Evolutionary conservation across 2,329 filamentous ascomycete species (phyloP).

Genomic region (Corynespora cassiicola): DNA sequence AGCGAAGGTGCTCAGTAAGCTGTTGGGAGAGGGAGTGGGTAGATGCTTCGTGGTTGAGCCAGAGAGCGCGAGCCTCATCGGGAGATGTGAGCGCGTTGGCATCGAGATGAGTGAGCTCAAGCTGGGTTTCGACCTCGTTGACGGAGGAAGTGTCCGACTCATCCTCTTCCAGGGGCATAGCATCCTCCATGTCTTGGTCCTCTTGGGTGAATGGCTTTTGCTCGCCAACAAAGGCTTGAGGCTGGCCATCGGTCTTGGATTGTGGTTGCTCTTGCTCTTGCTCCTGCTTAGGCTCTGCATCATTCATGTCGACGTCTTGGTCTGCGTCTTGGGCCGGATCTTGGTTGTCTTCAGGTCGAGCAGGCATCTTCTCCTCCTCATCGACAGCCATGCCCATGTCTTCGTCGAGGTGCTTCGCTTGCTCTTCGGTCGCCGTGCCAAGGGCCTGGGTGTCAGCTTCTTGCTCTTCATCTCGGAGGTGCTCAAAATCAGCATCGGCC

Average conservation of each 20-base stretch:
- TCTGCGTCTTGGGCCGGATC: conserved; percentile 39
- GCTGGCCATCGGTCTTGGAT: conserved; percentile 37
- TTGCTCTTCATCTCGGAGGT: conserved; percentile 83
- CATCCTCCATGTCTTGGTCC: conserved; percentile 48
- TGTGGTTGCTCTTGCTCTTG: conserved; percentile 33
- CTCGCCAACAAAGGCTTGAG: conserved; percentile 54
- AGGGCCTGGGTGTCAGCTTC: conserved; percentile 89
- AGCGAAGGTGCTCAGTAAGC: conserved; percentile 90
- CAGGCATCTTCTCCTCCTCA: conserved; percentile 51
- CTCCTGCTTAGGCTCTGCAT: conserved; percentile 38
- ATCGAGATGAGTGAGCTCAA: conserved; percentile 75
- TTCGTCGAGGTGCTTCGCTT: conserved; percentile 84
- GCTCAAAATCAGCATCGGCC: conserved; percentile 86
- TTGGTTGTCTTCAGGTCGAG: conserved; percentile 42
- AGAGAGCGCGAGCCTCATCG: conserved; percentile 73
- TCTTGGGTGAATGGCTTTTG: conserved; percentile 41
- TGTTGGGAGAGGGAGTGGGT: conserved; percentile 88
- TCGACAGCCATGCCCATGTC: conserved; percentile 82
- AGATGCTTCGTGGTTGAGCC: conserved; percentile 82
- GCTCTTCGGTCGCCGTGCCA: conserved; percentile 85
- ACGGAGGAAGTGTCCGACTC: conserved; percentile 41
- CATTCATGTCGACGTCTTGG: conserved; percentile 56
- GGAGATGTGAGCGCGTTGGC: conserved; percentile 47
- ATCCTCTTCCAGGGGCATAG: conserved; percentile 44
- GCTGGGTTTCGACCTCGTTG: conserved; percentile 61